phyloP scores from a whole-genome alignment of 495 filamentous ascomycete species.

The Penicillium atrosanguineum region DNA sequence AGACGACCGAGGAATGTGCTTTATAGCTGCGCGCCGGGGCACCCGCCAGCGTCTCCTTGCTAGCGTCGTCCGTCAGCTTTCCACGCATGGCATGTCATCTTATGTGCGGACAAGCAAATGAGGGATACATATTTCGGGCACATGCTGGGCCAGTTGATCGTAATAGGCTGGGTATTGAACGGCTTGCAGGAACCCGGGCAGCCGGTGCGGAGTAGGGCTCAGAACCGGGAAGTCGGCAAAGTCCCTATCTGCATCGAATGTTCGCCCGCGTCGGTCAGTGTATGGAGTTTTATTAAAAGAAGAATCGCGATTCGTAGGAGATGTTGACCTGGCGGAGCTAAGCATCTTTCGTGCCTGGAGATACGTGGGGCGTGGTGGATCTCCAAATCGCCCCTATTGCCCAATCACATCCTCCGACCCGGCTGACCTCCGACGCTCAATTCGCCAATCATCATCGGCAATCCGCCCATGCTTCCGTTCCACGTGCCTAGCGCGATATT shows the following conservation, averaged over 20 bases:
- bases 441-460: constrained; percentile 1
- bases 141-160: constrained; percentile 3
- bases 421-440: not conserved
- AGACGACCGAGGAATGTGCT: not conserved
- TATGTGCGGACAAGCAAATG: constrained; percentile 2
- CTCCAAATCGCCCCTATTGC: not conserved
- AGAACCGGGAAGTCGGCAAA: not conserved
- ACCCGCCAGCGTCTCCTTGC: not conserved
- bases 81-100: not conserved
- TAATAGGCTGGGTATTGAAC: constrained; percentile 4
- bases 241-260: not conserved
- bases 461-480: constrained; percentile 4
- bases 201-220: not conserved
- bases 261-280: not conserved
- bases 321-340: not conserved
- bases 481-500: constrained; percentile 4
- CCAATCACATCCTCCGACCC: not conserved
- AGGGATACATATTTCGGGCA: not conserved
- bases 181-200: constrained; percentile 1
- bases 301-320: not conserved
- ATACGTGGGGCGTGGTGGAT: not conserved
- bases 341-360: not conserved
- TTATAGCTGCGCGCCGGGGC: constrained; percentile 1
- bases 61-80: not conserved
- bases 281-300: not conserved